Base-by-base conservation (phyloP, 2,329 filamentous ascomycete species). In the Lachnellula suecica region DNA sequence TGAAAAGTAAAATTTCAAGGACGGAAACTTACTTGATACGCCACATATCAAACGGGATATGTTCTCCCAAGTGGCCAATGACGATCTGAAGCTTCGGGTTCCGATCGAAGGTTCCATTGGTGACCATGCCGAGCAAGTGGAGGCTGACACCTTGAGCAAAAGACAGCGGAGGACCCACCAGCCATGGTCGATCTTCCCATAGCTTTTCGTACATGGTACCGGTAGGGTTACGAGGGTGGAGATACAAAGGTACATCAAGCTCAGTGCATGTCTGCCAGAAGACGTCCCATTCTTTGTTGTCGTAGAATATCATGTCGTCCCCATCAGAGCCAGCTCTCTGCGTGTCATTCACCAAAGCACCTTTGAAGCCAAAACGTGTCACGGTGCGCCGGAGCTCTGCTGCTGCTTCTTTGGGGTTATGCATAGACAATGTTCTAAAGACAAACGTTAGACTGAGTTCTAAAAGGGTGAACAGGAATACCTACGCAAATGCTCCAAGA, bases 221-320 rank as follows among this genome's bases (percentile, higher is more conserved):
- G 0, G 78, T 79, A 1, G 83, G 80, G 57, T 78, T 77, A 44
- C 78, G 34, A 66, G 68, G 84, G 65, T 87, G 84, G 1, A 87
- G 72, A 61, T 87, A 87, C 44, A 87, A 74, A 0, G 83, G 83
- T 0, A 85, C 82, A 51, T 85, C 79, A 0, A 87, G 76, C 40
- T 84, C 79, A 1, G 73, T 74, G 8, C 78, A 74, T 0, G 76
- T 77, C 11, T 72, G 63, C 83, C 83, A 87, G 73, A 87, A 86
- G 20, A 76, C 66, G 58, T 84, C 81, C 74, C 78, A 88, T 54
- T 79, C 75, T 0, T 77, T 73, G 8, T 75, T 71, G 62, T 87
- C 84, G 68, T 86, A 87, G 70, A 85, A 87, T 64, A 86, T 71
- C 72, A 83, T 79, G 15, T 41, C 27, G 10, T 84, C 80, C 34